Conservation (phyloP, 495 filamentous ascomycete species). For the Podospora fimiseda region DNA sequence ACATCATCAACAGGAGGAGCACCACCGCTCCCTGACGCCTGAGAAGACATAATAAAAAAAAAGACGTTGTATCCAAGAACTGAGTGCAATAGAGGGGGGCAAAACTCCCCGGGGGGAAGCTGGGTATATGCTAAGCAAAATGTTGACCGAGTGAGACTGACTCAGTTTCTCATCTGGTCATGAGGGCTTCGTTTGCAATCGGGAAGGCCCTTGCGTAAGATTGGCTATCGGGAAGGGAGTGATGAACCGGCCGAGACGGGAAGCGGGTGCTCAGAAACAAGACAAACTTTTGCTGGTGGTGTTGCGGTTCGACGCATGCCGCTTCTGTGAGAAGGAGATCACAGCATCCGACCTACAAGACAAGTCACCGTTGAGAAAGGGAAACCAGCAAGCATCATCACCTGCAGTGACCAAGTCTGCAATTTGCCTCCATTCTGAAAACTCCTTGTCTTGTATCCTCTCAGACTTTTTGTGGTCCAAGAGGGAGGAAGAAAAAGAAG, state of each 20-base stretch:
- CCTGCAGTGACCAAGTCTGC: slow-evolving; percentile 4
- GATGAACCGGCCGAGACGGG: slow-evolving; percentile 8
- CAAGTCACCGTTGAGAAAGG: slow-evolving; percentile 10
- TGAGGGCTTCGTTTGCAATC: slow-evolving; percentile 5
- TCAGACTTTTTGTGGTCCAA: not conserved
- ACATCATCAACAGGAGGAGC: slow-evolving; percentile 15
- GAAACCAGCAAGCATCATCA: not conserved
- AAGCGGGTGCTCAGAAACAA: slow-evolving; percentile 9
- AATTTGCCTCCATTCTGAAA: not conserved
- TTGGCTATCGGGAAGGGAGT: slow-evolving; percentile 8
- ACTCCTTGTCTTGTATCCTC: not conserved
- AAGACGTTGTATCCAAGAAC: no score
- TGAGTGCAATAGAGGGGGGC: no score
- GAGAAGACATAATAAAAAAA: slow-evolving; percentile 25
- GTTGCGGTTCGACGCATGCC: slow-evolving; percentile 15
- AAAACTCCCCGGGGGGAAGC: no score
- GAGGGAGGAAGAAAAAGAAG: not conserved
- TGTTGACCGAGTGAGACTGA: not conserved
- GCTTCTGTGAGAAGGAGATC: slow-evolving; percentile 15
- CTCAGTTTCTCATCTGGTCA: not conserved
- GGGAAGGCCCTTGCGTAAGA: not conserved
- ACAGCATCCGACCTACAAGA: slow-evolving; percentile 4
- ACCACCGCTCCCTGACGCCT: slow-evolving; percentile 6
- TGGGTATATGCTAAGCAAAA: not conserved
- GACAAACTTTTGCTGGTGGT: slow-evolving; percentile 7